Conservation (phyloP, 352 stramenopile genomes). For the Pythium phragmitis region DNA sequence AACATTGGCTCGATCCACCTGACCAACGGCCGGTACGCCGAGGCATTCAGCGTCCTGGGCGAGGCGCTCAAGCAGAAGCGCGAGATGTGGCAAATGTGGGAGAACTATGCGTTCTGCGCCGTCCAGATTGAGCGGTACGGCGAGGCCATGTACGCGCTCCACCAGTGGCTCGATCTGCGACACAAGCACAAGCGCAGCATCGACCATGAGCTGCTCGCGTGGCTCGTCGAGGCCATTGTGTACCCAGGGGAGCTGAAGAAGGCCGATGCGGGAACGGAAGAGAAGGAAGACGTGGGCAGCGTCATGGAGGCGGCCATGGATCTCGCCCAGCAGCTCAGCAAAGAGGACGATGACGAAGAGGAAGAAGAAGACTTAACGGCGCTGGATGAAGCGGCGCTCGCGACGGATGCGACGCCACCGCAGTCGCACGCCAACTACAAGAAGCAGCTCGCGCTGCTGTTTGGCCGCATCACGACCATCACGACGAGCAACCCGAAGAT, state of each 20-base stretch:
- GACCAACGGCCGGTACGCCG: slow-evolving; percentile 64
- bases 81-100: slow-evolving; percentile 92
- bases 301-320: slow-evolving; percentile 25
- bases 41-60: slow-evolving; percentile 81
- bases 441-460: slow-evolving; percentile 74
- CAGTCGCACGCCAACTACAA: slow-evolving; percentile 64
- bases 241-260: slow-evolving; percentile 52
- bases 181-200: slow-evolving; percentile 77
- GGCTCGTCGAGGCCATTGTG: slow-evolving; percentile 79
- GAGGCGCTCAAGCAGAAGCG: slow-evolving; percentile 90
- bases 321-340: background rate
- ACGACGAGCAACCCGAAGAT: slow-evolving; percentile 77
- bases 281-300: slow-evolving; percentile 28
- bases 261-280: slow-evolving; percentile 28
- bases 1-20: slow-evolving; percentile 95
- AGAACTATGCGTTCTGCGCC: slow-evolving; percentile 85
- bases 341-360: slow-evolving; percentile 24
- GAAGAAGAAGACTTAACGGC: slow-evolving; percentile 53
- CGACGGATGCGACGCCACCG: slow-evolving; percentile 49
- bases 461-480: slow-evolving; percentile 75
- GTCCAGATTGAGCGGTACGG: slow-evolving; percentile 75
- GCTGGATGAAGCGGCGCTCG: slow-evolving; percentile 44
- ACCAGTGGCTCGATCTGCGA: slow-evolving; percentile 80
- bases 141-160: slow-evolving; percentile 81
- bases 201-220: slow-evolving; percentile 76